These are phyloP conservation scores for Heliosperma pusillum DNA, from an alignment of 148 eudicot species.

Conservation along the genomic window DNA sequence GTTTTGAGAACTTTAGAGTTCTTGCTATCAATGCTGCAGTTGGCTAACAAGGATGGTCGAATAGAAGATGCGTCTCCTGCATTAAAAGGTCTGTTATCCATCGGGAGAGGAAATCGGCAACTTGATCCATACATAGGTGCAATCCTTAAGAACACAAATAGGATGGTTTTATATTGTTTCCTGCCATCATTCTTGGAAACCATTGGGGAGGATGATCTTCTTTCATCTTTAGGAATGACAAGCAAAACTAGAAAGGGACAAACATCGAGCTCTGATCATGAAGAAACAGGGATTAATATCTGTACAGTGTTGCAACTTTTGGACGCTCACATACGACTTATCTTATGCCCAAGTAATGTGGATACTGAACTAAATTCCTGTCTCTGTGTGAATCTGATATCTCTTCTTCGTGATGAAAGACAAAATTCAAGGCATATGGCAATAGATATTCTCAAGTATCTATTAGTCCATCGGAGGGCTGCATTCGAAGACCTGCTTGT, in stretches of 20 bases:
- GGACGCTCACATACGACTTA: conserved; percentile 82
- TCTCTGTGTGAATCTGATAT: conserved; percentile 80
- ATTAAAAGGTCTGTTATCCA: conserved; percentile 77
- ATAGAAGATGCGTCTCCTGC: conserved; percentile 80
- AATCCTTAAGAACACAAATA: conserved; percentile 78
- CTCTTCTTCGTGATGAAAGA: conserved; percentile 77
- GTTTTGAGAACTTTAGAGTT: conserved; percentile 86
- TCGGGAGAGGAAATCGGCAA: conserved; percentile 90
- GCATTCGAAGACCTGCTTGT: conserved; percentile 88
- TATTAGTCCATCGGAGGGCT: conserved; percentile 91
- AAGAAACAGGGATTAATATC: conserved; percentile 63
- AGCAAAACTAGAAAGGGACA: conserved; percentile 45
- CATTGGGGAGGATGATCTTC: conserved; percentile 82
- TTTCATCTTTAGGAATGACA: conserved; percentile 60
- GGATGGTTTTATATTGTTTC: conserved; percentile 83
- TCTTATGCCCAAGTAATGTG: conserved; percentile 91
- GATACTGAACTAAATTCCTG: conserved; percentile 83
- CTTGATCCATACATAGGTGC: conserved; percentile 87
- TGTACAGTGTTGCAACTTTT: conserved; percentile 82
- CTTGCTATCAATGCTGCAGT: conserved; percentile 89
- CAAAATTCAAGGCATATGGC: conserved; percentile 60
- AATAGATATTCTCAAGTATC: conserved; percentile 83
- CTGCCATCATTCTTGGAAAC: conserved; percentile 75
- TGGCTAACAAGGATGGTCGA: conserved; percentile 96
- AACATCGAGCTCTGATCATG: conserved; percentile 33